Evolutionary conservation across 1,139 yeast species (phyloP), one percentile per base, ranked within the genome.

Genomic region (Yamadazyma trypodendri): DNA sequence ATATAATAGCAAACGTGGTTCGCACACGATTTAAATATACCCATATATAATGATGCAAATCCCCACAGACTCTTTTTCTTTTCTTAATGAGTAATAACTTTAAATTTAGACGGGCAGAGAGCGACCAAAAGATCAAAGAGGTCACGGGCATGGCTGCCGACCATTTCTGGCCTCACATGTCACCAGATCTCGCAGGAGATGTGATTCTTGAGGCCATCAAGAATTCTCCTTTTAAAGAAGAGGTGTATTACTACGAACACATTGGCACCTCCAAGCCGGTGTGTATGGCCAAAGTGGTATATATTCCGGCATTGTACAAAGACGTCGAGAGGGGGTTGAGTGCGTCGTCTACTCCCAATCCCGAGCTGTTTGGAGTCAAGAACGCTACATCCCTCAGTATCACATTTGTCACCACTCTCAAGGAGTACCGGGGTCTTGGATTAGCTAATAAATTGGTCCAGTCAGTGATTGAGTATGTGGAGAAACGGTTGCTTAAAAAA

Each of bases 311-410:
- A 0, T 56, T 62, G 31, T 65, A 42, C 34, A 65, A 64, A 40
- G 66, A 59, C n/a, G 58, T 56, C 1, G 63, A 60, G 36, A 52
- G 54, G 27, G 48, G 59, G n/a, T 46, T 46, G 24, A 59, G 58
- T 12, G 55, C 61, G 16, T 46, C 64, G 0, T 52, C 68, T 2
- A 44, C 55, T 9, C 72, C 74, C 0, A 68, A 65, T 38, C 64
- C 70, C 1, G 37, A 50, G 2, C 43, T 52, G 33, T 54, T 67
- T 46, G 74, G 74, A 1, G 65, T 68, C 2, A 52, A 55, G 15
- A 52, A 52, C 37, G 58, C 56, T 8, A 62, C 60, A 6, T 51
- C 59, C 2, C 51, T 70, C 25, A 42, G 52, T 8, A 35, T 70
- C 4, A 49, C 61, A 1, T 58, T 48, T 38, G 72, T 69, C 1